Conservation (phyloP, 192 early-diverging fungal species). For the Coemansia sp. region DNA sequence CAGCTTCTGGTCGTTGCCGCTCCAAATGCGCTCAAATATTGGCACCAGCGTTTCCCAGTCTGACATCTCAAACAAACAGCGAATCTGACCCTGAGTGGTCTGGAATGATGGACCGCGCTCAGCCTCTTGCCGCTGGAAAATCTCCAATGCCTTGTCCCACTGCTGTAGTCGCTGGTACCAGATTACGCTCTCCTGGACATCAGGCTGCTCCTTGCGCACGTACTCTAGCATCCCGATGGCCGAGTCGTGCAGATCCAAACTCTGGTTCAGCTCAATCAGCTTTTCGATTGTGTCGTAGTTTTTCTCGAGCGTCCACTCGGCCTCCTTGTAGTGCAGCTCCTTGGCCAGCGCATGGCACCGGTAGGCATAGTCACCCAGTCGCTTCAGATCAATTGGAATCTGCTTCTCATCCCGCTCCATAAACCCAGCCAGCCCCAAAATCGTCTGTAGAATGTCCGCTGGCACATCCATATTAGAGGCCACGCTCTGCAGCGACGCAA, state of each 20-base stretch:
- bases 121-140: slow-evolving; percentile 72
- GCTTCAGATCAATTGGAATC: slow-evolving; percentile 88
- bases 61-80: slow-evolving; percentile 87
- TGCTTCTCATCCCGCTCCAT: slow-evolving; percentile 99
- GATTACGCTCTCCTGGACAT: slow-evolving; percentile 81
- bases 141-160: slow-evolving; percentile 90
- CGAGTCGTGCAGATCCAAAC: slow-evolving; percentile 93
- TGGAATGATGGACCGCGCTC: slow-evolving; percentile 29
- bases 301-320: slow-evolving; percentile 83
- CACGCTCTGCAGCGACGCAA: slow-evolving; percentile 79
- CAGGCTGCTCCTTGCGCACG: slow-evolving; percentile 71
- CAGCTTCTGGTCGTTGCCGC: slow-evolving; percentile 54
- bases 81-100: slow-evolving; percentile 81
- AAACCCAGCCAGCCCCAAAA: slow-evolving; percentile 93
- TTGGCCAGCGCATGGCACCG: slow-evolving; percentile 96
- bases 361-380: slow-evolving; percentile 82
- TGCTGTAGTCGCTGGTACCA: slow-evolving; percentile 93
- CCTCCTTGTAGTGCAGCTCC: slow-evolving; percentile 97
- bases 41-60: slow-evolving; percentile 86
- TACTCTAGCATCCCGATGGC: slow-evolving; percentile 91
- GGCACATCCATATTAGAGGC: slow-evolving; percentile 78
- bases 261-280: slow-evolving; percentile 91
- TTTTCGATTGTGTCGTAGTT: slow-evolving; percentile 83
- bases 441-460: slow-evolving; percentile 85
- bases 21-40: slow-evolving; percentile 78